These are phyloP conservation scores for Talaromyces stipitatus DNA, from an alignment of 495 filamentous ascomycete species.

Conservation along the genomic window DNA sequence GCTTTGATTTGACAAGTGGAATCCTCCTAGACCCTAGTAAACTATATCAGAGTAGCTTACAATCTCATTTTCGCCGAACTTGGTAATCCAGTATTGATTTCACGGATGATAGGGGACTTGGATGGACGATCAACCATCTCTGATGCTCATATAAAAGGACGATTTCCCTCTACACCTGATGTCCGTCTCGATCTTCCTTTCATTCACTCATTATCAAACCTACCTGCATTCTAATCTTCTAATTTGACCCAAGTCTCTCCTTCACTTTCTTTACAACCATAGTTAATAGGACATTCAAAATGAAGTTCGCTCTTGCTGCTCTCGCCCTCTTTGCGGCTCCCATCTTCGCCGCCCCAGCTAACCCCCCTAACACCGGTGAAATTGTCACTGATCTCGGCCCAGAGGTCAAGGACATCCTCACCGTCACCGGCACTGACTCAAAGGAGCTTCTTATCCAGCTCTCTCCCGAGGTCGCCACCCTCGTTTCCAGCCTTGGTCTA, in stretches of 20 bases:
- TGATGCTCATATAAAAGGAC: not conserved
- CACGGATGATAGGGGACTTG: not conserved
- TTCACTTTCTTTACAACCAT: not conserved
- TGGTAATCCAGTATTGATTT: not conserved
- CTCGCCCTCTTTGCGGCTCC: conserved; percentile 8
- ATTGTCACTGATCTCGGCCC: conserved; percentile 27
- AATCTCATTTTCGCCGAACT: not conserved
- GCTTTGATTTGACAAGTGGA: not conserved
- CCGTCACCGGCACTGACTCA: conserved; percentile 25
- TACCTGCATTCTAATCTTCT: not conserved
- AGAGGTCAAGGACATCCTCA: conserved; percentile 20
- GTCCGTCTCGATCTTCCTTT: not conserved
- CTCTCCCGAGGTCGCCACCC: conserved; percentile 21
- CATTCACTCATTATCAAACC: not conserved
- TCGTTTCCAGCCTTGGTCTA: conserved; percentile 25
- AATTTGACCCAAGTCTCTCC: not conserved
- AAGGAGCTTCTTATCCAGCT: conserved; percentile 28
- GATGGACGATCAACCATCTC: not conserved
- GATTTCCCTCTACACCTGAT: not conserved
- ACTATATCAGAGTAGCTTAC: too few relatives aligned
- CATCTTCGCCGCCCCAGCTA: conserved; percentile 9
- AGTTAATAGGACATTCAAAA: not conserved
- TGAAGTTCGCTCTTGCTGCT: conserved; percentile 4
- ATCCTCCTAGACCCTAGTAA: too few relatives aligned
- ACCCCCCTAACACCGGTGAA: conserved; percentile 17